phyloP scores from a whole-genome alignment of 176 grass and related monocot species.

The Raddia guianensis region DNA sequence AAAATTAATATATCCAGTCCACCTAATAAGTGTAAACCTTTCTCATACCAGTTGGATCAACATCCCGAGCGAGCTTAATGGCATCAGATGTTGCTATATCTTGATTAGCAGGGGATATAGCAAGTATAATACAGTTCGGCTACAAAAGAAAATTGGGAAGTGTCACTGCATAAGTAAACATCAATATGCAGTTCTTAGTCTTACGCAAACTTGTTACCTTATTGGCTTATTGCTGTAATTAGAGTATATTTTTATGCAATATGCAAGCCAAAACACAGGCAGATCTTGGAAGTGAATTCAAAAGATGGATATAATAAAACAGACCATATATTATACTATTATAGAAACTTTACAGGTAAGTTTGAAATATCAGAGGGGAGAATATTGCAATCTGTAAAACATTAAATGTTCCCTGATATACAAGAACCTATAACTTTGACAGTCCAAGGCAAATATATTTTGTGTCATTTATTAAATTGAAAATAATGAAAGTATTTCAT shows the following conservation, averaged over 20 bases:
- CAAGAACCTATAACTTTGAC: not conserved
- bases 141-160: constrained; percentile 50
- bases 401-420: not conserved
- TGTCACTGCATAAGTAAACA: not conserved
- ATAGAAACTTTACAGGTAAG: not conserved
- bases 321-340: not conserved
- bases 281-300: not conserved
- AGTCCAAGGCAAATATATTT: not conserved
- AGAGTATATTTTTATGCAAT: not conserved
- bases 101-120: constrained; percentile 94
- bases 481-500: not conserved
- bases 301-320: not conserved
- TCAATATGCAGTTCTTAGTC: not conserved
- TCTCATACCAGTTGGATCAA: constrained; percentile 75
- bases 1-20: constrained; percentile 8
- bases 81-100: constrained; percentile 98
- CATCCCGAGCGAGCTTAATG: constrained; percentile 88
- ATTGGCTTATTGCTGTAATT: not conserved
- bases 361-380: too few species aligned
- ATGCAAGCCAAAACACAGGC: constrained; percentile 13
- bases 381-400: not conserved
- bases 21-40: constrained; percentile 12
- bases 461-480: too few species aligned
- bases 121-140: constrained; percentile 86
- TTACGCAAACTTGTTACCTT: not conserved